These are phyloP conservation scores for Podospora anserina DNA, from an alignment of 495 filamentous ascomycete genomes.

Conservation along the genomic window DNA sequence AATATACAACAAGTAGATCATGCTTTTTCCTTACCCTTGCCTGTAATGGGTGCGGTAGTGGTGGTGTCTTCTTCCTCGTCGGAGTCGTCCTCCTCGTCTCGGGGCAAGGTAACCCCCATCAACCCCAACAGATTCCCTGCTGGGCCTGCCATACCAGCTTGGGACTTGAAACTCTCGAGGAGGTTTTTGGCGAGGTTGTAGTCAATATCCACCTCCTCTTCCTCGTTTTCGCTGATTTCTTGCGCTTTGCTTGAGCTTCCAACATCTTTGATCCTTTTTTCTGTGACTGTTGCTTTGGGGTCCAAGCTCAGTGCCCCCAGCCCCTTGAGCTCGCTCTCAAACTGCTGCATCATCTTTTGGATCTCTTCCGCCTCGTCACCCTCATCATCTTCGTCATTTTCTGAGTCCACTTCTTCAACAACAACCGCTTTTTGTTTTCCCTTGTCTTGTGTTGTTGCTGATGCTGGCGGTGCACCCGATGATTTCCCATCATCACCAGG, in stretches of 20 bases:
- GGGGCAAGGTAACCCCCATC: conserved; percentile 76
- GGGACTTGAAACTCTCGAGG: conserved; percentile 86
- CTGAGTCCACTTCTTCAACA: conserved; percentile 21
- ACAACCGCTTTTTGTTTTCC: conserved; percentile 12
- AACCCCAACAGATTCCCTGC: conserved; percentile 79
- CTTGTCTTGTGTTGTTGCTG: conserved; percentile 29
- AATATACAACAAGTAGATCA: conserved; percentile 1
- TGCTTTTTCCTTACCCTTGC: neutral
- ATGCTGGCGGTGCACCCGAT: neutral
- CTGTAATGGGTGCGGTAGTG: neutral
- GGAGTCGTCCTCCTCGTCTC: conserved; percentile 61
- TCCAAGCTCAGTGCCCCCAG: conserved; percentile 72
- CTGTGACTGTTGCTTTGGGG: conserved; percentile 20
- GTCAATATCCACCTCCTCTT: conserved; percentile 66
- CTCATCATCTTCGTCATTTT: conserved; percentile 31
- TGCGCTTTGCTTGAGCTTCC: conserved; percentile 18
- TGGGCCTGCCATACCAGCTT: conserved; percentile 79
- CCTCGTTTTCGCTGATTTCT: conserved; percentile 39
- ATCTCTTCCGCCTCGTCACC: conserved; percentile 69
- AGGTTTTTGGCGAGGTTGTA: conserved; percentile 87
- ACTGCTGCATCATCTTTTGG: conserved; percentile 64
- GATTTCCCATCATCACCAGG: conserved; percentile 35
- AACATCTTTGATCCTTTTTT: conserved; percentile 19
- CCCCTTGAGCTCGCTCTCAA: conserved; percentile 77
- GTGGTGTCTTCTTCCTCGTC: conserved; percentile 19